These are phyloP conservation scores for Plenodomus lindquistii DNA, from an alignment of 2,329 filamentous ascomycete species.

Conservation along the genomic window DNA sequence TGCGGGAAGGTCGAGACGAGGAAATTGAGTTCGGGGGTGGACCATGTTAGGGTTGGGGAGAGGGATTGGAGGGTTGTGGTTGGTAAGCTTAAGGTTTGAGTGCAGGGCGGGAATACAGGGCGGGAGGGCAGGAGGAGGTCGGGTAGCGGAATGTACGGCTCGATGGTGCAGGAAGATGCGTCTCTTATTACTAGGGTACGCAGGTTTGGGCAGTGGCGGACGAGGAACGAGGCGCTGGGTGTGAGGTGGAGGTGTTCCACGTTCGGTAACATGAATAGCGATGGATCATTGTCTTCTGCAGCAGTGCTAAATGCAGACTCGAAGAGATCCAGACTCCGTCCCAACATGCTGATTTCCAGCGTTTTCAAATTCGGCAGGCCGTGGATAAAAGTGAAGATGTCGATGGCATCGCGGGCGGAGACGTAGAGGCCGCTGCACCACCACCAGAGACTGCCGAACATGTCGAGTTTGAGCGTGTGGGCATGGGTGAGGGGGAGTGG, in stretches of 20 bases:
- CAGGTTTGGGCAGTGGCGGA: constrained; percentile 14
- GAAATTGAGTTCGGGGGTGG: constrained; percentile 8
- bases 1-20: constrained; percentile 11
- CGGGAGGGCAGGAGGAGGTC: constrained; percentile 6
- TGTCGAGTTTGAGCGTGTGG: constrained; percentile 16
- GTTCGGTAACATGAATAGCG: constrained; percentile 5
- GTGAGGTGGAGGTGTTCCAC: constrained; percentile 11
- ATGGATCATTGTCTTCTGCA: not conserved
- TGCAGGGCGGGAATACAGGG: not conserved
- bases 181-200: constrained; percentile 12
- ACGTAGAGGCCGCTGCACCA: not conserved
- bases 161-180: constrained; percentile 13
- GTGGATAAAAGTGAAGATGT: not conserved
- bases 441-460: not conserved
- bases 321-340: constrained; percentile 21
- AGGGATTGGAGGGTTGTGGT: constrained; percentile 8
- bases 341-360: constrained; percentile 23
- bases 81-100: no score
- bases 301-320: constrained; percentile 7
- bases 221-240: constrained; percentile 13
- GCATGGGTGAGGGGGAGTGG: constrained; percentile 6
- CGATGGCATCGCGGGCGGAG: not conserved
- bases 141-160: constrained; percentile 11
- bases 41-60: constrained; percentile 18
- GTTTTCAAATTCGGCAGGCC: constrained; percentile 11